Base-by-base conservation (phyloP, 768 basidiomycete genomes). In the Coprinellus micaceus region DNA sequence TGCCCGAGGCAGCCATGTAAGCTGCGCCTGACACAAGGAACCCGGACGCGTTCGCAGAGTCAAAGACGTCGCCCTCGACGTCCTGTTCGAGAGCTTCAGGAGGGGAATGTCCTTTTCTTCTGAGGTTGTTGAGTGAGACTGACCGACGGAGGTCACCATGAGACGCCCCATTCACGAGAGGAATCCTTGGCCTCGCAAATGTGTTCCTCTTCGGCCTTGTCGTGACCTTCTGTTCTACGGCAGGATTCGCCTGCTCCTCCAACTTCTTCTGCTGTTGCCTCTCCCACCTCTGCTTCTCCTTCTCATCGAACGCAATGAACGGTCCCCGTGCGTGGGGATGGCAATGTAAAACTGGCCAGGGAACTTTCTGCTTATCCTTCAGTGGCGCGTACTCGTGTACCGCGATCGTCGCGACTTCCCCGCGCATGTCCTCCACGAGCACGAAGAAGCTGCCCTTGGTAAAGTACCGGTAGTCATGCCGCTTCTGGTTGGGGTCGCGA, bases 1-100 rank as follows among this genome's bases (percentile, higher is more conserved):
- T 98, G 5, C 95, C 95, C 7, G 95, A 98, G 2, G 96, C 96
- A 36, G 94, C 93, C 54, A 91, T 79, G 67, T 94, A 93, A 12
- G 77, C 79, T 29, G 77, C 73, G 10, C 78, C 77, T 5, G 88
- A 87, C 4, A 80, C 79, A 4, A 84, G 74, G 65, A 85, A 89
- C 4, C 89, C 87, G 2, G 89, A 90, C 11, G 87, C 86, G 54
- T 84, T 81, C 13, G 77, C 78, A 2, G 85, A 88, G 52, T 82
- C 82, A 24, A 50, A 25, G 25, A 69, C 63, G 19, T 74, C 77
- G 17, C 78, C 77, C 30, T 79, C 71, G 21, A 71, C 75, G 29
- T 82, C 79, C 10, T 67, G 59, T 40, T 73, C 77, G 45, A 79
- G 68, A 24, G 63, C 58, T 22, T 58, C 63, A 17, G 54, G 60